Percentiles rank a stretch among this genome's conserved stretches.
Evolutionary conservation across 2,329 filamentous ascomycete genomes (phyloP).

Genomic region (Neodidymelliopsis sp.): DNA sequence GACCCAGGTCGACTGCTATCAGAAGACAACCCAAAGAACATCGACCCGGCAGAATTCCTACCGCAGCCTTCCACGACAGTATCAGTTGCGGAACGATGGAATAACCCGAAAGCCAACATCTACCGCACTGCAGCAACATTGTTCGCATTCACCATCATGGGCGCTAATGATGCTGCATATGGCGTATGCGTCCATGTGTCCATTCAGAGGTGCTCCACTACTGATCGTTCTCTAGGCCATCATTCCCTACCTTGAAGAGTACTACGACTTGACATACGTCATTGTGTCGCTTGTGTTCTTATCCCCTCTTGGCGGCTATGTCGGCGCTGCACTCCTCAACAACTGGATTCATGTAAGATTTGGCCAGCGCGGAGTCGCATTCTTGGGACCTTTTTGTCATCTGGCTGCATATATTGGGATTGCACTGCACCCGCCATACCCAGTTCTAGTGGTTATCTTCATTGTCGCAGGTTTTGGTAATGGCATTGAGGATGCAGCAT

Average conservation of each 20-base stretch:
- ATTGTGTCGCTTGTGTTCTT: constrained; percentile 71
- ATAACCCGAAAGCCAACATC: constrained; percentile 63
- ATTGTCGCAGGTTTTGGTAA: constrained; percentile 74
- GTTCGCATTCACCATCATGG: constrained; percentile 67
- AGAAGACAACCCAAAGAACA: constrained; percentile 14
- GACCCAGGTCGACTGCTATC: constrained; percentile 4
- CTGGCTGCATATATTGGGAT: constrained; percentile 69
- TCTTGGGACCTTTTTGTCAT: constrained; percentile 68
- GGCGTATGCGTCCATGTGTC: constrained; percentile 64
- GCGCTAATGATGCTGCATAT: constrained; percentile 70
- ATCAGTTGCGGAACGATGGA: constrained; percentile 64
- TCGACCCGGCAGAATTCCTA: constrained; percentile 43
- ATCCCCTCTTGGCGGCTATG: constrained; percentile 69
- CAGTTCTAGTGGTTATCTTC: constrained; percentile 67
- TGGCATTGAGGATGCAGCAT: constrained; percentile 68
- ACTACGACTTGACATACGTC: constrained; percentile 67
- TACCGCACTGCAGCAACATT: constrained; percentile 65
- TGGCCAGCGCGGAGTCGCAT: constrained; percentile 75
- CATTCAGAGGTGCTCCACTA: too few species aligned
- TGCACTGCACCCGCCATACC: constrained; percentile 70
- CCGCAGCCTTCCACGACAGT: constrained; percentile 54
- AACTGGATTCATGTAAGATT: constrained; percentile 67
- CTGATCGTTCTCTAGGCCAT: constrained; percentile 8
- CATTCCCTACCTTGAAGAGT: constrained; percentile 59
- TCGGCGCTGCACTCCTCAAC: constrained; percentile 66